These are phyloP conservation scores for Apiospora malaysiana DNA, from an alignment of 2,329 filamentous ascomycete genomes.

Conservation along the genomic window DNA sequence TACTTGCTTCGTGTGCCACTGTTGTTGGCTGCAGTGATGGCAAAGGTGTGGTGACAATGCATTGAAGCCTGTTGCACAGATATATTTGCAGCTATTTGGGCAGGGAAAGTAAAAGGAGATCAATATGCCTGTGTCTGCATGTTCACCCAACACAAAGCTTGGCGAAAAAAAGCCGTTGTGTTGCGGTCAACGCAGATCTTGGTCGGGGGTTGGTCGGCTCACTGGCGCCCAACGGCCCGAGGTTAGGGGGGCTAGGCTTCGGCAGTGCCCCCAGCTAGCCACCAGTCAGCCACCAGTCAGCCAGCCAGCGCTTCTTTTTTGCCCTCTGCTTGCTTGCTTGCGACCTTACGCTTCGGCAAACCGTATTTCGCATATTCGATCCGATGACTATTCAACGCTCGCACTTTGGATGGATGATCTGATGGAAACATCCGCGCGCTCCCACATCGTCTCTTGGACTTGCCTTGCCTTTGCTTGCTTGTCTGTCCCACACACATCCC, in stretches of 20 bases:
- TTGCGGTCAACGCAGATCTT: conserved; percentile 5
- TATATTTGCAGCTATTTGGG: neutral
- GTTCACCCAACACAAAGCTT: neutral
- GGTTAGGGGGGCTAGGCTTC: neutral
- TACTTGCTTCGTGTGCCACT: neutral
- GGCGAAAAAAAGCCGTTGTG: neutral
- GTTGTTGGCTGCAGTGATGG: neutral
- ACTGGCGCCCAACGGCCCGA: conserved; percentile 16
- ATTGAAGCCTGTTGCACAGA: neutral
- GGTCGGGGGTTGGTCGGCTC: neutral
- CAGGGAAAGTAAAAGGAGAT: neutral
- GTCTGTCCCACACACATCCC: neutral
- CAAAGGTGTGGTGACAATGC: neutral
- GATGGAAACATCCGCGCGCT: neutral
- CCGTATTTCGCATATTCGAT: too few relatives aligned
- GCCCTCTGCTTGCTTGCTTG: neutral
- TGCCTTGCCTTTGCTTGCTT: neutral
- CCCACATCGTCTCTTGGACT: neutral
- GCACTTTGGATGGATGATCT: neutral
- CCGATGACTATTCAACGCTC: neutral
- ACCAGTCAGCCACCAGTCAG: too few relatives aligned
- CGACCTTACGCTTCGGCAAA: neutral
- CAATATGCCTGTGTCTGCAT: neutral
- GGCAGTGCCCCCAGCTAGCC: neutral
- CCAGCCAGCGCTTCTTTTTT: neutral